These are phyloP conservation scores for Penicillium robsamsonii DNA, from an alignment of 495 filamentous ascomycete species.

Conservation along the genomic window DNA sequence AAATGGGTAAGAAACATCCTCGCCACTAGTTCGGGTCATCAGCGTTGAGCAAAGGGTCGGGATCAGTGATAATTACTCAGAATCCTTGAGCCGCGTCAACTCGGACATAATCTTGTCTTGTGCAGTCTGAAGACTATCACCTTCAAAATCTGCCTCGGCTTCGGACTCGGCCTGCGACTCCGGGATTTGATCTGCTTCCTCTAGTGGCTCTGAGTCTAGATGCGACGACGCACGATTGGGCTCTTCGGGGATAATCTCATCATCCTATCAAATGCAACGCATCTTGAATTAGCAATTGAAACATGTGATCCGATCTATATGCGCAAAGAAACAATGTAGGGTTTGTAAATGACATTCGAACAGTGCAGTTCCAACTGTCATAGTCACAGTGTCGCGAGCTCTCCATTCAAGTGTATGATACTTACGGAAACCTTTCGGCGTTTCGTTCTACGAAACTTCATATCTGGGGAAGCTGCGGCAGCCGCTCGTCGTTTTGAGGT, in stretches of 20 bases:
- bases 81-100: conserved; percentile 61
- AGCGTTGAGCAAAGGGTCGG: conserved; percentile 8
- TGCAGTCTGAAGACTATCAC: conserved; percentile 71
- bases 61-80: conserved; percentile 44
- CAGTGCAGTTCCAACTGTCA: not conserved
- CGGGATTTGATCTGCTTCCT: conserved; percentile 19
- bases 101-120: conserved; percentile 76
- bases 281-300: conserved; percentile 3
- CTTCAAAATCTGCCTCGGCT: conserved; percentile 54
- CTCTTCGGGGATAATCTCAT: conserved; percentile 21
- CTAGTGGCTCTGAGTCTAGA: conserved; percentile 34
- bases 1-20: conserved; percentile 32
- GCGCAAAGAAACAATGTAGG: not conserved
- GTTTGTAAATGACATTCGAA: not conserved
- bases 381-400: not conserved
- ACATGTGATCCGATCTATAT: conserved; percentile 1
- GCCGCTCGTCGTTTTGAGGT: conserved; percentile 67
- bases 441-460: conserved; percentile 54
- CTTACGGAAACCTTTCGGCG: conserved; percentile 58
- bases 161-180: conserved; percentile 45
- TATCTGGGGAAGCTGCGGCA: conserved; percentile 36
- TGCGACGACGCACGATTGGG: conserved; percentile 34
- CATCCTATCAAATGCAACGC: conserved; percentile 18
- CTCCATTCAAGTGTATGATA: conserved; percentile 12
- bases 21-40: conserved; percentile 22